Conservation (phyloP, 2,329 filamentous ascomycete species). For the Cercospora sp. region DNA sequence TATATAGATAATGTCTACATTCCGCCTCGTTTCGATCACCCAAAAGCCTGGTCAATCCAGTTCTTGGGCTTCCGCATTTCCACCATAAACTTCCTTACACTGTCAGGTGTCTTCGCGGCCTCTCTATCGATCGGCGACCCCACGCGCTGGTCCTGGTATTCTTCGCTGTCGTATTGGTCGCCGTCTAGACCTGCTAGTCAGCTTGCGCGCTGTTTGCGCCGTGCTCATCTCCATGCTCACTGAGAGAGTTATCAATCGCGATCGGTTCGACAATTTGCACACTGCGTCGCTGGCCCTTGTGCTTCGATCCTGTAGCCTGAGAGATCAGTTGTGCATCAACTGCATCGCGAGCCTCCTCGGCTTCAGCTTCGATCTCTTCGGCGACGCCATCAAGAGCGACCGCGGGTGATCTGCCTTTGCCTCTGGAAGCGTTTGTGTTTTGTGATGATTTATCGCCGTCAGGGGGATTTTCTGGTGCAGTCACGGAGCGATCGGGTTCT, state of each 20-base stretch:
- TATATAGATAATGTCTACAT: not conserved
- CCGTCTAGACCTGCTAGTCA: slow-evolving; percentile 25
- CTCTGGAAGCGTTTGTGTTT: slow-evolving; percentile 15
- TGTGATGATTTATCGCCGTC: slow-evolving; percentile 16
- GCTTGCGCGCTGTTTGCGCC: slow-evolving; percentile 19
- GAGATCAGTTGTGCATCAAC: slow-evolving; percentile 15
- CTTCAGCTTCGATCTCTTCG: slow-evolving; percentile 21
- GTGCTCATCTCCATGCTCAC: slow-evolving; percentile 24
- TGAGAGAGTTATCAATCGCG: slow-evolving; percentile 17
- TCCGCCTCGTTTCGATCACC: slow-evolving; percentile 10
- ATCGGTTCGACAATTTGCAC: slow-evolving; percentile 29
- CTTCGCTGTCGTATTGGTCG: slow-evolving; percentile 20
- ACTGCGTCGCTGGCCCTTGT: slow-evolving; percentile 21
- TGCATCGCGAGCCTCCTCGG: slow-evolving; percentile 12
- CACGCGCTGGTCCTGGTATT: slow-evolving; percentile 12
- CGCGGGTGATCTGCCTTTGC: slow-evolving; percentile 25
- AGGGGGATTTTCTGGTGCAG: slow-evolving; percentile 17
- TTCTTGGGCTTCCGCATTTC: slow-evolving; percentile 27
- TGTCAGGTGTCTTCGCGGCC: slow-evolving; percentile 27
- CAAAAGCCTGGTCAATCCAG: slow-evolving; percentile 29
- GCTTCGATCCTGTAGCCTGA: slow-evolving; percentile 17
- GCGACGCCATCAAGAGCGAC: slow-evolving; percentile 22
- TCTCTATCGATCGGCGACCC: slow-evolving; percentile 24
- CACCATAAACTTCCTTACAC: slow-evolving; percentile 24
- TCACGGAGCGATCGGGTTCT: slow-evolving; percentile 24